Base-by-base conservation (phyloP, 176 grass and related monocot genomes). In the Lolium multiflorum region DNA sequence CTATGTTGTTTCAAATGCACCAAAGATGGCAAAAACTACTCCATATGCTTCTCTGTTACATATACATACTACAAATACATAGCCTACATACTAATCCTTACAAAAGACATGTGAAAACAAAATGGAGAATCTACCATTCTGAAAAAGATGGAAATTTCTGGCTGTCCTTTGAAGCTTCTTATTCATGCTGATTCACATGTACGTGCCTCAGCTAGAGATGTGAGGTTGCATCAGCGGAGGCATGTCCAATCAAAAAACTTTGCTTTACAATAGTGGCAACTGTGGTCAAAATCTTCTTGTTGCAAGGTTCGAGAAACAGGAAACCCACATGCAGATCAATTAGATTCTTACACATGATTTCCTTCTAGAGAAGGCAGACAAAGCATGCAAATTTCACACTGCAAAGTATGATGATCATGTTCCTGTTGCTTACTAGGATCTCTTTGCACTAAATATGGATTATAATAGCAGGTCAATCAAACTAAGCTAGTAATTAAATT, bases 1-100 rank as follows among this genome's bases (percentile, higher is more conserved):
- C 56, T 75, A 63, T 46, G 43, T 64, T 43, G 71, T 37, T 58
- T 78, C 84, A 59, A 71, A 85, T 88, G 86, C 77, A 82, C 44
- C 86, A 77, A 17, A 90, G 62, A 18, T 35, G 86, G 86, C 82
- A 82, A 86, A 84, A 90, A 51, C 71, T 52, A 60, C 71, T 78
- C 86, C 86, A 88, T 80, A 88, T 67, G 84, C 84, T 60, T 80
- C 37, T 38, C 82, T 65, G 78, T 74, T 51, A 76, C 74, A 55
- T 79, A 80, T 60, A 87, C 76, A 81, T 87, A 88, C 82, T 78
- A 81, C 28, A 78, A 39, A 82, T 78, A 76, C 85, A 82, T 88
- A 87, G 20, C 70, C 82, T 91, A 91, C 68, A 46, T 71, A 91
- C 77, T 88, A 91, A 88, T 63, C 76, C 81, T 88, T 91, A 82